Evolutionary conservation across 306 rosid genomes (phyloP).

Genomic region (Parietaria judaica): DNA sequence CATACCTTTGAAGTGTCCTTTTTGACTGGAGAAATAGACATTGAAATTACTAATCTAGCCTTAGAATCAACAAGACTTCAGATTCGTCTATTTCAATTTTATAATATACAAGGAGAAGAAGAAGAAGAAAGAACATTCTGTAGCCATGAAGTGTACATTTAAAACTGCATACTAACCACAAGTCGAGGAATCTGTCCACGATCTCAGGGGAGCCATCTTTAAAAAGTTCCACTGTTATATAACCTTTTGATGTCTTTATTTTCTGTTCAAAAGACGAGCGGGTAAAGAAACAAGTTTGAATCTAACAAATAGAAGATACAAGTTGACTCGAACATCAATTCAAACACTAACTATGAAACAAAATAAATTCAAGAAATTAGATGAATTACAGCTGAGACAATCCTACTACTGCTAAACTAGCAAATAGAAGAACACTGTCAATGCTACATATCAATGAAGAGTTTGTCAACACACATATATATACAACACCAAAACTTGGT

Average conservation of each 20-base stretch:
- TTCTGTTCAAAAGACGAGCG: constrained; percentile 27
- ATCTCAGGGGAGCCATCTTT: constrained; percentile 94
- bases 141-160: neutral
- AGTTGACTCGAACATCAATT: neutral
- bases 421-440: neutral
- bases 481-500: neutral
- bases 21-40: constrained; percentile 56
- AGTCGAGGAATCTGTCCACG: constrained; percentile 93
- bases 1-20: constrained; percentile 80
- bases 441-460: neutral
- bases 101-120: too few relatives aligned
- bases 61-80: neutral
- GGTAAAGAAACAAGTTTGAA: neutral
- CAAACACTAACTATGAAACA: neutral
- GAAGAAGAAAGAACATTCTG: neutral
- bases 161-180: constrained; percentile 54
- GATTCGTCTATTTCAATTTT: too few relatives aligned
- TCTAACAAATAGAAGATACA: neutral
- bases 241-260: constrained; percentile 82
- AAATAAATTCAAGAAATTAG: too few relatives aligned
- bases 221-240: constrained; percentile 52
- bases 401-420: too few relatives aligned
- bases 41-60: neutral
- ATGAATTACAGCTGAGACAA: too few relatives aligned
- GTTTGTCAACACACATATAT: neutral